These are phyloP conservation scores for Penicillium sp. DNA, from an alignment of 2,329 filamentous ascomycete genomes.

Conservation along the genomic window DNA sequence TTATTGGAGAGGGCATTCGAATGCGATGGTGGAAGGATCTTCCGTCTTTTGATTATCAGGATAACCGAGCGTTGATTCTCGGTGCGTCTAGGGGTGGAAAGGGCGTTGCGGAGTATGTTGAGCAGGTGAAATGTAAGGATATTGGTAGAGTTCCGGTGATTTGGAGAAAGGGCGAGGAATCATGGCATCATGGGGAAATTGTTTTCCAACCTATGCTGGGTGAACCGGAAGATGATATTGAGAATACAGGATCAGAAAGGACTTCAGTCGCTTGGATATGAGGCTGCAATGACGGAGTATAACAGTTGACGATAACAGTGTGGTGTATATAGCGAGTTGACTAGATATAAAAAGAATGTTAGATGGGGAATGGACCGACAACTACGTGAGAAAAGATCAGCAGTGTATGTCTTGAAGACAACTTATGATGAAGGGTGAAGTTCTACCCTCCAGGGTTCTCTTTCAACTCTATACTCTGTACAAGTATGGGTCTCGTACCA, in stretches of 20 bases:
- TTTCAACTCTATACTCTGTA: neutral
- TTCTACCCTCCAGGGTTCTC: neutral
- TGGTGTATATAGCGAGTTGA: neutral
- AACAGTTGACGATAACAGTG: neutral
- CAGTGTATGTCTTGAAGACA: no score
- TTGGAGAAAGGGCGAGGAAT: neutral
- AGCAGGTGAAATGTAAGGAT: neutral
- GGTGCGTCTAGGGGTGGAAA: slow-evolving; percentile 4
- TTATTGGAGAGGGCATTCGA: neutral
- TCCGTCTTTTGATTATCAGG: slow-evolving; percentile 8
- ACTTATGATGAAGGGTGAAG: neutral
- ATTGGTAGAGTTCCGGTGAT: neutral
- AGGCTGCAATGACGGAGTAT: neutral
- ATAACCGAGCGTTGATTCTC: slow-evolving; percentile 3
- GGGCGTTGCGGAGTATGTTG: slow-evolving; percentile 1
- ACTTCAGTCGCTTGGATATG: neutral
- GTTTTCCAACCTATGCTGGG: neutral
- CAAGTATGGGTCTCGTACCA: neutral
- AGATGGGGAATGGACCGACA: neutral
- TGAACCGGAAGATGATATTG: neutral
- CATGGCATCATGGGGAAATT: slow-evolving; percentile 4
- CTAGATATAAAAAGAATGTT: neutral
- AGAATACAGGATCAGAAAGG: neutral
- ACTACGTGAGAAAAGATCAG: no score
- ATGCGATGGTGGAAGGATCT: slow-evolving; percentile 8